Base-by-base conservation (phyloP, 305 asterid species). In the Nicotiana rustica region DNA sequence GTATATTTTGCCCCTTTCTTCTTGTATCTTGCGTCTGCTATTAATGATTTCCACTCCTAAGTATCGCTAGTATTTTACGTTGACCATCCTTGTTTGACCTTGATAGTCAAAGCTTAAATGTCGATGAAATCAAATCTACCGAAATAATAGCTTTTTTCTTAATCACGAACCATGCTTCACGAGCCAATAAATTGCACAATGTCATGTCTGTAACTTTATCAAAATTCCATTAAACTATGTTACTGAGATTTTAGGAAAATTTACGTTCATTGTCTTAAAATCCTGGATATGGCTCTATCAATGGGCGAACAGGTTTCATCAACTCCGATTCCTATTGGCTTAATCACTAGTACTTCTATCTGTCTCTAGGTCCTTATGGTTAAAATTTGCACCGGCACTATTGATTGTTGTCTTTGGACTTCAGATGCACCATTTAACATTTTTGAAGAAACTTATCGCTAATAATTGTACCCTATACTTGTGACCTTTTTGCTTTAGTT, bases 341-440 rank as follows among this genome's bases (percentile, higher is more conserved):
- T 47, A 13, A 71, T 47, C 62, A 13, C 15, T 19, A 44, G 0
- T 71, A 25, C 64, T 25, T 33, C 4, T 25, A 75, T 25, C 41
- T 25, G 47, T 52, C 44, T 75, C 80, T 25, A 21, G 15, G 62
- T 49, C 31, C 62, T 52, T 75, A 21, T 49, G 9, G 65, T 75
- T 52, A 25, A 44, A 52, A 52, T 0, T 75, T 75, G 17, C 19
- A 29, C 47, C 8, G 1, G 10, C 8, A 25, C 10, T 52, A 44
- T 75, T 52, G 44, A 52, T 75, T 75, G 65, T 75, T 15, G 79
- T 29, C 21, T 6, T 21, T 75, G 44, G 15, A 75, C 5, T 70
- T 70, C 60, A 44, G 21, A 70, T 70, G 78, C 4, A 44, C 76
- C 76, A 68, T 36, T 68, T 68, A 36, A 35, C 29, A 35, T 17